Base-by-base conservation (phyloP, 202 grass and related monocot species). In the Panicum virgatum region DNA sequence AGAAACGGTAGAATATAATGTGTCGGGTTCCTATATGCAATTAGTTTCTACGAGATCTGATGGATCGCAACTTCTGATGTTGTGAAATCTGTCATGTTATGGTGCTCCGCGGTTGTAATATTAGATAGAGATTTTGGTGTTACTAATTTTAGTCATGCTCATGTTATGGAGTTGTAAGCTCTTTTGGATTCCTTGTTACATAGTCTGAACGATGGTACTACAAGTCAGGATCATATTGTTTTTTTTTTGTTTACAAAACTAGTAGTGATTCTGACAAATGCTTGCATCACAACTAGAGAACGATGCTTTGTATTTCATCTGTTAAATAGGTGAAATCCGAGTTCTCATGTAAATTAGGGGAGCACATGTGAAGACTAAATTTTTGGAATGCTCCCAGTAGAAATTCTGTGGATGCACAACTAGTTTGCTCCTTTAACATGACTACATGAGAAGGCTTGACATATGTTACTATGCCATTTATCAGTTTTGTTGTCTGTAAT, bases 11-110 rank as follows among this genome's bases (percentile, higher is more conserved):
- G 22, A 19, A n/a, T 4, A 8, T 60, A 52, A 37, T 80, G 22
- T 62, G 43, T 36, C 25, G 22, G 9, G 8, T 39, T n/a, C 18
- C 1, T 40, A 12, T 23, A 11, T 12, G 9, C 37, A n/a, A n/a
- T n/a, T 40, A 42, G 20, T 57, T 74, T 74, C 12, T 9, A 3
- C 34, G 42, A 75, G 81, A 84, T 88, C 86, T 80, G 52, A 34
- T 40, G 4, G 14, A 19, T 50, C 52, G 0, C 4, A 30, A 10
- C 6, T 30, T 51, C 3, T 60, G 36, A 3, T 25, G 59, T 9
- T 18, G 29, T 36, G 58, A 19, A 65, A 65, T 78, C 20, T 18
- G 5, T 57, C 0, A 23, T 75, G 30, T 15, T 32, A 56, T 2
- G 1, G 7, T 29, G 9, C 37, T 5, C 15, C 22, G 6, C 61